Evolutionary conservation across 2,329 filamentous ascomycete species (phyloP), one percentile per base, ranked within the genome.

Genomic region (Sphaerulina vaccinii): DNA sequence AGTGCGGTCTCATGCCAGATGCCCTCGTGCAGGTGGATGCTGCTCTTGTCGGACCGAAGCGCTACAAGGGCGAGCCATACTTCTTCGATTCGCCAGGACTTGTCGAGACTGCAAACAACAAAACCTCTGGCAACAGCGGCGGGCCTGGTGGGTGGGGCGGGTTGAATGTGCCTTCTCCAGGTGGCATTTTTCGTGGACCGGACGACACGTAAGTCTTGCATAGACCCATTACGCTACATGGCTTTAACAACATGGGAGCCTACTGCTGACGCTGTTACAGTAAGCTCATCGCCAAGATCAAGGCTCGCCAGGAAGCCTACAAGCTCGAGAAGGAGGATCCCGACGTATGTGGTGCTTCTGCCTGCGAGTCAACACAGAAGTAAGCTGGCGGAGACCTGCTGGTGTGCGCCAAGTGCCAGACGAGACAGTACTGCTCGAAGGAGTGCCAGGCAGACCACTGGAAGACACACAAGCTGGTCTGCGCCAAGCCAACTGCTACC

Each of bases 351-450:
- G 41, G 41, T 1, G 41, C 27, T 22, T 1, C 24, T 2, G 24
- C 1, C 8, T 44, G 41, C 19, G 16, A 44, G 41, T 24, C 41
- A 10, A 44, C 41, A 24, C n/a, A 44, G 9, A 23, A 11, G 16
- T 8, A 44, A 3, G 18, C 27, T 1, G 41, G 24, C 16, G 11
- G 27, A 6, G 15, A 15, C 19, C 18, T 52, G 10, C 16, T 41
- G 36, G 2, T 48, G 19, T 59, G 55, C 24, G 39, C 32, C 11
- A 43, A 32, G 1, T 59, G 57, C 43, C 29, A 32, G 10, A 71
- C 63, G 54, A 46, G 54, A 5, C 40, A 37, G 19, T 84, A 83
- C 48, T 84, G 35, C 32, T 27, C 35, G 10, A 48, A 40, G 44
- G 22, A 19, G 1, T 47, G 44, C n/a, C 35, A 47, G 21, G 3